These are phyloP conservation scores for Magnolia changhungtana DNA, from an alignment of 164 flowering plant species.

Conservation along the genomic window DNA sequence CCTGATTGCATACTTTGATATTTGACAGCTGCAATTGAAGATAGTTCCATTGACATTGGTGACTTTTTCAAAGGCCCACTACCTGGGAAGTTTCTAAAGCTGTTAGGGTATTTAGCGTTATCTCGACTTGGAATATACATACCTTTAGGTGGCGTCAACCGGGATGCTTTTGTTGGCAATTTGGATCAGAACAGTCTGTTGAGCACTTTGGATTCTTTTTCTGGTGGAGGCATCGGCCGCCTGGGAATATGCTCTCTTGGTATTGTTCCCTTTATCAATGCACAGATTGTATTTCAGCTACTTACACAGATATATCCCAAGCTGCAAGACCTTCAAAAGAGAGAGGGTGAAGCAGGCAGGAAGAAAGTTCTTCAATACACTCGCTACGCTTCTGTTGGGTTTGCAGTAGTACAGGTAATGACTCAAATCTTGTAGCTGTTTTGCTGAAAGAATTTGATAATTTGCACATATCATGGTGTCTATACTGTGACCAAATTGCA, in stretches of 20 bases:
- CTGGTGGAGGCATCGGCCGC: conserved; percentile 99
- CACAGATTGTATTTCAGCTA: conserved; percentile 95
- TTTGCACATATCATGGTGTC: background rate
- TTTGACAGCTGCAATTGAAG: conserved; percentile 93
- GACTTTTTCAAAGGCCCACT: conserved; percentile 98
- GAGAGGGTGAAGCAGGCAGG: conserved; percentile 99
- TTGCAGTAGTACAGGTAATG: conserved; percentile 89
- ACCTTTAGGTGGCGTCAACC: conserved; percentile 96
- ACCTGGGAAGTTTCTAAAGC: conserved; percentile 92
- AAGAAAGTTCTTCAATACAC: conserved; percentile 95
- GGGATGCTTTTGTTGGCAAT: conserved; percentile 91
- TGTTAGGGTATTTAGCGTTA: conserved; percentile 77
- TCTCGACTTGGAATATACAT: conserved; percentile 92
- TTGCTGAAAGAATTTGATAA: background rate
- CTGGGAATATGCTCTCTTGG: conserved; percentile 98
- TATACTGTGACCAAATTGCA: background rate
- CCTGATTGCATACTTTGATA: conserved; percentile 20
- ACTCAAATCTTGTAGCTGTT: background rate
- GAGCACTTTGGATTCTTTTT: conserved; percentile 95
- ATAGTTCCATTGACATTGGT: conserved; percentile 94
- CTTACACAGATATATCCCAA: conserved; percentile 91
- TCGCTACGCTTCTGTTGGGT: conserved; percentile 98
- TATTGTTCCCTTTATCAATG: conserved; percentile 98
- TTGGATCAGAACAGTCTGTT: conserved; percentile 88
- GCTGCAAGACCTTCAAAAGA: conserved; percentile 97